Evolutionary conservation across 805 yeast genomes (phyloP).

Genomic region (Candida bentonensis): DNA sequence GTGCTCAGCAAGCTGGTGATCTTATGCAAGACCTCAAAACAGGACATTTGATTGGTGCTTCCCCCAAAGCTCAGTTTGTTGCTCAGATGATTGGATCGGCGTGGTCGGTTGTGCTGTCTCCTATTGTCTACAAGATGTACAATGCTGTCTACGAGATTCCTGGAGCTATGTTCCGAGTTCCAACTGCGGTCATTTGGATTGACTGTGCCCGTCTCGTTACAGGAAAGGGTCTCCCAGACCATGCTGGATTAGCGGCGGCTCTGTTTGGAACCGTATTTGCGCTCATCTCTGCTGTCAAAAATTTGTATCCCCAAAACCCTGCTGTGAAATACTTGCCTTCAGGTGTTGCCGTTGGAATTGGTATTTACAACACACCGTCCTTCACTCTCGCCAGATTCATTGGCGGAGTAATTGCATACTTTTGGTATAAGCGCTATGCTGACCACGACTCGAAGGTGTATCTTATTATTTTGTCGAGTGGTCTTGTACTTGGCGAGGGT

Average conservation of each 20-base stretch:
- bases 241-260: conserved; percentile 52
- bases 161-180: conserved; percentile 65
- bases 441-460: conserved; percentile 41
- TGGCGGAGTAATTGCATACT: conserved; percentile 64
- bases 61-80: conserved; percentile 79
- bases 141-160: conserved; percentile 78
- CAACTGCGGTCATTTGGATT: conserved; percentile 94
- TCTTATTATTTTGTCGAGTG: conserved; percentile 81
- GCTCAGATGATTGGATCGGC: conserved; percentile 84
- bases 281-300: conserved; percentile 40
- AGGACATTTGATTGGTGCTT: conserved; percentile 82
- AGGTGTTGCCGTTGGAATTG: conserved; percentile 96
- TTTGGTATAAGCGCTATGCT: conserved; percentile 23
- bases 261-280: conserved; percentile 55
- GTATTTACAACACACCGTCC: conserved; percentile 86
- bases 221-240: conserved; percentile 80
- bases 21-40: conserved; percentile 95
- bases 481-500: conserved; percentile 90
- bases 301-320: conserved; percentile 10
- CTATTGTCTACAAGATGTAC: conserved; percentile 72
- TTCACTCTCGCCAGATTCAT: conserved; percentile 86
- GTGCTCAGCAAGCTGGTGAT: conserved; percentile 98
- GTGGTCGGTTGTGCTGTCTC: conserved; percentile 69
- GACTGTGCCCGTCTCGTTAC: conserved; percentile 89
- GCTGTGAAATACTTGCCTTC: conserved; percentile 52